Evolutionary conservation across 768 basidiomycete genomes (phyloP), one percentile per base, ranked within the genome.

Genomic region (Mycena chlorophos): DNA sequence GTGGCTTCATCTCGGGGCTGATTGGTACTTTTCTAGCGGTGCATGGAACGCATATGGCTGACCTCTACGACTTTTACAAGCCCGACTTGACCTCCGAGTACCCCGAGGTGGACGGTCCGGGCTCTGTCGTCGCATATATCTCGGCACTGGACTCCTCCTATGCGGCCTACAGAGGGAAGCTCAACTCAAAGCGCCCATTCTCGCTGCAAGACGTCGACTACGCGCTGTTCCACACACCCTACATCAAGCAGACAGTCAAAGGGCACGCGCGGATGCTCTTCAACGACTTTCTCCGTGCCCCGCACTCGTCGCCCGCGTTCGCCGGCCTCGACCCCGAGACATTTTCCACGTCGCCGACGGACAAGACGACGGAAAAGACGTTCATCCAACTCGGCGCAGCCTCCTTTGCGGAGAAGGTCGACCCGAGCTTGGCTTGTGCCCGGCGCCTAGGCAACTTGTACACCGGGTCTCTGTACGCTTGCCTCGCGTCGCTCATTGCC

Each of bases 1-100:
- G n/a, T n/a, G n/a, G n/a, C 29, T 19, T 28, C 34, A 25, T 27
- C 40, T 49, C 62, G n/a, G n/a, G n/a, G n/a, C n/a, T n/a, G 26
- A 27, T 51, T 37, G 45, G 34, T 28, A 22, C 37, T 51, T 54
- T 54, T 68, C 8, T 69, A 98, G 96, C 96, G 63, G 82, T 93
- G 61, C 97, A 98, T 73, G 96, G 95, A 25, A 93, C 87, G 49
- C 91, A 94, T 78, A 98, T 98, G 90, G 88, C 89, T 57, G 96
- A 99, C 78, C 92, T 88, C 0, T 98, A 96, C 73, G 97, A 99
- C 75, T 98, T 98, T 73, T 99, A 97, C 87, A 99, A 99, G 79
- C 97, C 97, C 45, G 87, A 92, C 65, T 86, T 98, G 20, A 86
- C 88, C 53, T 95, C 93, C 20, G 93, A 95, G 71, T 96, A 94